A percentile compares a stretch with the other conserved stretches of the same genome.
These are phyloP conservation scores for Daldinia childiae DNA, from an alignment of 495 filamentous ascomycete genomes.

Conservation along the genomic window DNA sequence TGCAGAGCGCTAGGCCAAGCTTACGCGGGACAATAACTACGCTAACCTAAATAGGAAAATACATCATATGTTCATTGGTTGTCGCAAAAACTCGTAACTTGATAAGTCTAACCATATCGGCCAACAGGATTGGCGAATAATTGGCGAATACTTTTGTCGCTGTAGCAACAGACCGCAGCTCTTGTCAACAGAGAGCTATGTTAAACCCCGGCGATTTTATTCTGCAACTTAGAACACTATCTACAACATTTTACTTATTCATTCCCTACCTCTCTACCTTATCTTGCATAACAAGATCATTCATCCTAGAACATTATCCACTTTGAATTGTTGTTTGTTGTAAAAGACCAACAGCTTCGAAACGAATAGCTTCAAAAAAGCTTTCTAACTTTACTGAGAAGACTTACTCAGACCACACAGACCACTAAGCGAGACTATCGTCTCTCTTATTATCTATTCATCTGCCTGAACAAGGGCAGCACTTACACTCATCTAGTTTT, in stretches of 20 bases:
- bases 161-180: slow-evolving; percentile 30
- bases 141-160: slow-evolving; percentile 17
- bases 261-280: slow-evolving; percentile 39
- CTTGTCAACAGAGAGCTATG: slow-evolving; percentile 36
- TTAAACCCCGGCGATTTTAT: slow-evolving; percentile 30
- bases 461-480: slow-evolving; percentile 38
- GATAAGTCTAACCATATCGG: neutral
- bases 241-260: slow-evolving; percentile 33
- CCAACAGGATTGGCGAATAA: slow-evolving; percentile 29
- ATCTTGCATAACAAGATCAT: slow-evolving; percentile 44
- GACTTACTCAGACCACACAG: neutral
- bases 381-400: neutral
- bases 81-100: slow-evolving; percentile 14
- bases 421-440: slow-evolving; percentile 16
- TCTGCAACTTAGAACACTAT: slow-evolving; percentile 23
- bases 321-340: slow-evolving; percentile 25
- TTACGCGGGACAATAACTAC: slow-evolving; percentile 22
- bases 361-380: slow-evolving; percentile 6
- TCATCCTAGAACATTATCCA: slow-evolving; percentile 40
- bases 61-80: slow-evolving; percentile 40
- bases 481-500: slow-evolving; percentile 45
- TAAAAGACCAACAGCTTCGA: slow-evolving; percentile 21
- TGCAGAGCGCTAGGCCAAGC: slow-evolving; percentile 25
- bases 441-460: slow-evolving; percentile 14
- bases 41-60: slow-evolving; percentile 27